Percentiles rank a stretch among this genome's conserved stretches.
These are phyloP conservation scores for Colletotrichum brevisporum DNA, from an alignment of 2,329 filamentous ascomycete genomes.

Conservation along the genomic window DNA sequence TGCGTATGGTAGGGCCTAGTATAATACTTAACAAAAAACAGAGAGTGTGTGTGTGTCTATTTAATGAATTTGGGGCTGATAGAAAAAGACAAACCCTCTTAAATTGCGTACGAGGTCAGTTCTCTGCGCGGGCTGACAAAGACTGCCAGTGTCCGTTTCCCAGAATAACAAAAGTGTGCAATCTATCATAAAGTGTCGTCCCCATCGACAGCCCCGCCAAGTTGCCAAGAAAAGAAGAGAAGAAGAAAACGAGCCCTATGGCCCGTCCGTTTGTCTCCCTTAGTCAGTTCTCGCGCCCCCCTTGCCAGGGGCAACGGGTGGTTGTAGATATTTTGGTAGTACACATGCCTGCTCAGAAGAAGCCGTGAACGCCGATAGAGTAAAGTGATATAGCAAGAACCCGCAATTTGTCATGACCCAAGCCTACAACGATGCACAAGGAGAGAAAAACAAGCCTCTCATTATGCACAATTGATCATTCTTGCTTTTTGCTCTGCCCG, in stretches of 20 bases:
- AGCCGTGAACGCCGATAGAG: background rate
- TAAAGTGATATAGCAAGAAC: conserved; percentile 5
- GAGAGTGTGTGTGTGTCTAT: too few relatives aligned
- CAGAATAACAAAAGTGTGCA: conserved; percentile 13
- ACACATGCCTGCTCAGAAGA: too few relatives aligned
- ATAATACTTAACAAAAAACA: too few relatives aligned
- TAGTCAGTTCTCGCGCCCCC: background rate
- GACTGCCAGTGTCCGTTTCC: conserved; percentile 13
- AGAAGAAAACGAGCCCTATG: conserved; percentile 4
- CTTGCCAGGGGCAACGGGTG: conserved; percentile 12
- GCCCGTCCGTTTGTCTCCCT: conserved; percentile 7
- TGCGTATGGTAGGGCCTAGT: too few relatives aligned
- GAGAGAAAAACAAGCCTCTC: too few relatives aligned
- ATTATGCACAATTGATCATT: background rate
- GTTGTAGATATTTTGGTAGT: conserved; percentile 9
- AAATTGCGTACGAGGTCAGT: background rate
- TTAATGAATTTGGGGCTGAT: background rate
- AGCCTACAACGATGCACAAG: background rate
- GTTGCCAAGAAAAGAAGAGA: conserved; percentile 13
- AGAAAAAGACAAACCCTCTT: background rate
- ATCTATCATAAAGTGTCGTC: background rate
- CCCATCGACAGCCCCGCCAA: conserved; percentile 6
- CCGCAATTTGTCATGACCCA: conserved; percentile 1
- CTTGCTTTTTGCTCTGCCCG: conserved; percentile 57
- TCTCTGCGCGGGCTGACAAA: background rate